Conservation (phyloP, 2,329 filamentous ascomycete species). For the Fusarium sp. region DNA sequence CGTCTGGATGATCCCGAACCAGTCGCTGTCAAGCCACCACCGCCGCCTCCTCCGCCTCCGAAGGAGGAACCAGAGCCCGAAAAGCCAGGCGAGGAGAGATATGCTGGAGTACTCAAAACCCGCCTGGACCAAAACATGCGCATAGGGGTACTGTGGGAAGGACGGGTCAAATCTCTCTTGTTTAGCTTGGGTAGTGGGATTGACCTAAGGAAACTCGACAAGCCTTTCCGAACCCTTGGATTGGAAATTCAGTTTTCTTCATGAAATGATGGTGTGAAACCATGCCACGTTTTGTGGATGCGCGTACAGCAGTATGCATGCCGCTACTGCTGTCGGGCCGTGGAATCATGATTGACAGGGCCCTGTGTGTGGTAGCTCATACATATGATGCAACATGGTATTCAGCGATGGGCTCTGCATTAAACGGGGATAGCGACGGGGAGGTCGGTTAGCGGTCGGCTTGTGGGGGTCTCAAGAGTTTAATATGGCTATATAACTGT, state of each 20-base stretch:
- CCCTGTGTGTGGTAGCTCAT: constrained; percentile 19
- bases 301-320: constrained; percentile 9
- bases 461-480: background rate
- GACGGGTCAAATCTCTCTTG: constrained; percentile 88
- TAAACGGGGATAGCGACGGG: constrained; percentile 15
- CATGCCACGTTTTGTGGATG: background rate
- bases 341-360: constrained; percentile 7
- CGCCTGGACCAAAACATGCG: constrained; percentile 89
- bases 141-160: constrained; percentile 91
- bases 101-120: constrained; percentile 89
- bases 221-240: constrained; percentile 81
- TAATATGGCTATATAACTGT: constrained; percentile 12
- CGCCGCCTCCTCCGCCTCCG: constrained; percentile 6
- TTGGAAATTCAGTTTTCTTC: constrained; percentile 87
- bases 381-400: constrained; percentile 13
- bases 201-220: constrained; percentile 80
- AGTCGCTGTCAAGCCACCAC: constrained; percentile 17
- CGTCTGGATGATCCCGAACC: constrained; percentile 57
- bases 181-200: constrained; percentile 91
- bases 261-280: constrained; percentile 55
- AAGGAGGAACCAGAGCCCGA: constrained; percentile 32
- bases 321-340: constrained; percentile 18
- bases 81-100: constrained; percentile 68
- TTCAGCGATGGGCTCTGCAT: background rate
- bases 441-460: constrained; percentile 2